Conservation (phyloP, 169 alveolate genomes). For the Theileria orientalis region DNA sequence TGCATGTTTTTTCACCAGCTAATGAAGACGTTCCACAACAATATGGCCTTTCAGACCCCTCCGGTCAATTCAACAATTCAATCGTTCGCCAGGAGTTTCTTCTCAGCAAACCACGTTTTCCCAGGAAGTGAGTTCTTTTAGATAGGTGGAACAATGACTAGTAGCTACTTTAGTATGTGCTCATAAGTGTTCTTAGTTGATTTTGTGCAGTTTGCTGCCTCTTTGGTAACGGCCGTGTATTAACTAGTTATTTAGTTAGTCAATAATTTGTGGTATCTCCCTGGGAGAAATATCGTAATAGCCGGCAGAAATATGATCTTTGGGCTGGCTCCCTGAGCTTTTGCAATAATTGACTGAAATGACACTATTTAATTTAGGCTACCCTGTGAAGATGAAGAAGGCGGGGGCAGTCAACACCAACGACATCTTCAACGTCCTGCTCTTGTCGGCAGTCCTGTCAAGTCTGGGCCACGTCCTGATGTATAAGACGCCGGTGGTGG, state of each 20-base stretch:
- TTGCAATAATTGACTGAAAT: too few species aligned
- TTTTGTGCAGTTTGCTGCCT: too few species aligned
- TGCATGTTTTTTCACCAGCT: slow-evolving; percentile 56
- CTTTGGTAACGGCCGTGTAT: too few species aligned
- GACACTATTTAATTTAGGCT: not conserved
- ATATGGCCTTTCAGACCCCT: slow-evolving; percentile 12
- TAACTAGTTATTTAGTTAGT: too few species aligned
- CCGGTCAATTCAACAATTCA: not conserved
- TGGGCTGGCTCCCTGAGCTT: too few species aligned
- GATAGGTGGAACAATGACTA: too few species aligned
- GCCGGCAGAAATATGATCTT: too few species aligned
- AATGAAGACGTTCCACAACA: slow-evolving; percentile 27
- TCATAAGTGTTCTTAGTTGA: too few species aligned
- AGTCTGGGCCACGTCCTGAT: slow-evolving; percentile 54
- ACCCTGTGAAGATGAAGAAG: slow-evolving; percentile 4
- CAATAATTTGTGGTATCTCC: too few species aligned
- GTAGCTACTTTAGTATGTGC: too few species aligned
- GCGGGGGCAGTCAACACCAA: slow-evolving; percentile 19
- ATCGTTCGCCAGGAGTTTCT: slow-evolving; percentile 1
- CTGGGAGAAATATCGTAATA: too few species aligned
- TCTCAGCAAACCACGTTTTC: not conserved
- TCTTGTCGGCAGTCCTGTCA: slow-evolving; percentile 44
- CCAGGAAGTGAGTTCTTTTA: too few species aligned
- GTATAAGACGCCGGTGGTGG: slow-evolving; percentile 67
- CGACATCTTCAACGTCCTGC: slow-evolving; percentile 45